A percentile compares a stretch with the other conserved stretches of the same genome.
Conservation (phyloP, 2,329 filamentous ascomycete species). For the Monosporascus cannonballus region DNA sequence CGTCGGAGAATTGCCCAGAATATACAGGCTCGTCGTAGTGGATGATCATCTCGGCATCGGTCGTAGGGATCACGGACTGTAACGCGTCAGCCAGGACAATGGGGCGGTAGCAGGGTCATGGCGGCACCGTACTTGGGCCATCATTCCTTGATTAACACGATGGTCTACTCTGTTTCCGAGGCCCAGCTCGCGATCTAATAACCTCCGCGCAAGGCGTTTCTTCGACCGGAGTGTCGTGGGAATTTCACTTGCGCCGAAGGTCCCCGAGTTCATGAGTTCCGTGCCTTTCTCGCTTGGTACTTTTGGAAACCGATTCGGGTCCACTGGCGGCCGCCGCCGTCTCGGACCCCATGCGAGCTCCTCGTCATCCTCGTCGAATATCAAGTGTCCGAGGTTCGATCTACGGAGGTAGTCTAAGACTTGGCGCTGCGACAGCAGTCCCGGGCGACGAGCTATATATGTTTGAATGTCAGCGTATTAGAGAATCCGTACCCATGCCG, state of each 20-base stretch:
- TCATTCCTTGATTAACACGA: slow-evolving; percentile 55
- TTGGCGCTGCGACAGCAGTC: slow-evolving; percentile 28
- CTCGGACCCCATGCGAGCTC: slow-evolving; percentile 37
- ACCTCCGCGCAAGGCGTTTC: slow-evolving; percentile 59
- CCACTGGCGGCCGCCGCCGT: slow-evolving; percentile 35
- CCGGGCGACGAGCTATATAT: slow-evolving; percentile 17
- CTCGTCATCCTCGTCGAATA: slow-evolving; percentile 29
- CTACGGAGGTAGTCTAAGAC: slow-evolving; percentile 35
- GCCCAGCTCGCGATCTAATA: slow-evolving; percentile 79
- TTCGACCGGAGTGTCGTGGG: slow-evolving; percentile 40
- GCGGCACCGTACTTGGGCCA: slow-evolving; percentile 52
- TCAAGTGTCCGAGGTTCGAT: slow-evolving; percentile 29
- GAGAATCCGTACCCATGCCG: slow-evolving; percentile 19
- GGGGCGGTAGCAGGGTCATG: neutral
- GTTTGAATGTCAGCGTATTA: slow-evolving; percentile 23
- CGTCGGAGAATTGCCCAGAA: slow-evolving; percentile 92
- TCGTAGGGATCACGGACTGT: slow-evolving; percentile 70
- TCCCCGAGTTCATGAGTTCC: slow-evolving; percentile 75
- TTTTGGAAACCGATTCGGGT: slow-evolving; percentile 65
- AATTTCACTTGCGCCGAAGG: slow-evolving; percentile 64
- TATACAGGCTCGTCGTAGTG: slow-evolving; percentile 84
- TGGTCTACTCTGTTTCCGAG: slow-evolving; percentile 54
- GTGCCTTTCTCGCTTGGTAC: slow-evolving; percentile 73
- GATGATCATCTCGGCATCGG: slow-evolving; percentile 76
- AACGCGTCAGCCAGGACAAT: slow-evolving; percentile 7